Conservation (phyloP, 768 basidiomycete genomes). For the Rossbeevera mucosa region DNA sequence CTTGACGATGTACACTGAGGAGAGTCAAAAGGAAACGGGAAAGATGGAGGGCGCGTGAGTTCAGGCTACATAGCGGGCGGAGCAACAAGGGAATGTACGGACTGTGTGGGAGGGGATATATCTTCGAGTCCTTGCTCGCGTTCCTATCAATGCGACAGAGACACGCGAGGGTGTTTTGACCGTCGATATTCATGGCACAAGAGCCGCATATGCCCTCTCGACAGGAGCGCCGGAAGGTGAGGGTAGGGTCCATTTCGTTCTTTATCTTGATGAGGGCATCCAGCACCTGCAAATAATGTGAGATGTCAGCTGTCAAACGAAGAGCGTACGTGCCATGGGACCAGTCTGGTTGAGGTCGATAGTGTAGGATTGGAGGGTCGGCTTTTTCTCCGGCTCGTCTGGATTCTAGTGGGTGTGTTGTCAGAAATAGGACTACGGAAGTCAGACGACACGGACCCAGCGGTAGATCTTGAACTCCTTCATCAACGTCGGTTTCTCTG, state of each 20-base stretch:
- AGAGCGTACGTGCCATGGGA: slow-evolving; percentile 66
- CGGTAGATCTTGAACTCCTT: slow-evolving; percentile 99
- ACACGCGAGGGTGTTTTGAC: slow-evolving; percentile 96
- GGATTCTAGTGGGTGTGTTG: slow-evolving; percentile 59
- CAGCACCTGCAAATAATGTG: slow-evolving; percentile 47
- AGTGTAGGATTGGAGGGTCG: slow-evolving; percentile 82
- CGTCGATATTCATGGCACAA: slow-evolving; percentile 99
- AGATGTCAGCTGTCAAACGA: not conserved
- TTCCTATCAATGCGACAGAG: slow-evolving; percentile 90
- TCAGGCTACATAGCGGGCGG: not conserved
- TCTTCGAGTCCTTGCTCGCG: slow-evolving; percentile 68
- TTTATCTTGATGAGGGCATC: slow-evolving; percentile 98
- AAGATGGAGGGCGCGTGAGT: not conserved
- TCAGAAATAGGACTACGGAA: not conserved
- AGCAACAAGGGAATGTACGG: slow-evolving; percentile 28
- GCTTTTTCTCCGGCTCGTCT: slow-evolving; percentile 89
- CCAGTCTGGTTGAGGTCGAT: slow-evolving; percentile 93
- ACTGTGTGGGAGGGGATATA: slow-evolving; percentile 99
- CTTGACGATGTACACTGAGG: slow-evolving; percentile 94
- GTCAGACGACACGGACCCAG: slow-evolving; percentile 54
- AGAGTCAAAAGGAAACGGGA: not conserved
- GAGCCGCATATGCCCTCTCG: slow-evolving; percentile 96
- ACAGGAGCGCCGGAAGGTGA: slow-evolving; percentile 93
- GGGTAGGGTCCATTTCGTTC: slow-evolving; percentile 94
- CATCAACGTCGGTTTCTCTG: slow-evolving; percentile 63